phyloP scores from a whole-genome alignment of 2,329 filamentous ascomycete genomes.

The Septoria petroselini region DNA sequence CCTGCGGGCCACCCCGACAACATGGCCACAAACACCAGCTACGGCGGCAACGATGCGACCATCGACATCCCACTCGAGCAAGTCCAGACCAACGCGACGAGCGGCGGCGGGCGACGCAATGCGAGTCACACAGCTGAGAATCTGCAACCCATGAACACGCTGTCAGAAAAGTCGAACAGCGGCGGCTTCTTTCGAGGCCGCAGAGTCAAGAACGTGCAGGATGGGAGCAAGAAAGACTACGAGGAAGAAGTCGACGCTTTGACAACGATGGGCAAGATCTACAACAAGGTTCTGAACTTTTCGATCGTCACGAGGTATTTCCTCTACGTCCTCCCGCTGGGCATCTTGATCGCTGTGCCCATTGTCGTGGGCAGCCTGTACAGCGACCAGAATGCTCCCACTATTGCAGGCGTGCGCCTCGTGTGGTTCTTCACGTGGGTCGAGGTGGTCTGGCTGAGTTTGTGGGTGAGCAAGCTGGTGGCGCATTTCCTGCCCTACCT shows the following conservation, averaged over 20 bases:
- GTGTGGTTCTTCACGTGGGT: conserved; percentile 65
- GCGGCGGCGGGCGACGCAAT: conserved; percentile 43
- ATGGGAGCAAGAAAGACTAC: conserved; percentile 33
- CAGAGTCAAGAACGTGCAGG: conserved; percentile 37
- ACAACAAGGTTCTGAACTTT: conserved; percentile 60
- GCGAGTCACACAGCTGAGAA: conserved; percentile 38
- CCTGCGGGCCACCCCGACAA: conserved; percentile 22
- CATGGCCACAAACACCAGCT: conserved; percentile 48
- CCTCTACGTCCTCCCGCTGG: conserved; percentile 60
- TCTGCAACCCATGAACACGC: conserved; percentile 27
- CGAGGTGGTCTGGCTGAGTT: conserved; percentile 61
- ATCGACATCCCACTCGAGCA: conserved; percentile 61
- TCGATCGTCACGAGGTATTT: conserved; percentile 63
- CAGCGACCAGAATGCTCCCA: conserved; percentile 38
- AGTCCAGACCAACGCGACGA: conserved; percentile 48
- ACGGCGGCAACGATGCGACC: conserved; percentile 54
- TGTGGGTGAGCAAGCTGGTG: conserved; percentile 61
- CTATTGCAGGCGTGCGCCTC: conserved; percentile 55
- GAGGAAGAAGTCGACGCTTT: conserved; percentile 54
- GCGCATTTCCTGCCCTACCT: conserved; percentile 57
- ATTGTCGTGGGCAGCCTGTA: conserved; percentile 59
- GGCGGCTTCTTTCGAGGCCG: conserved; percentile 42
- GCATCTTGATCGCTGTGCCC: conserved; percentile 57
- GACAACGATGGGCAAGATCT: conserved; percentile 58
- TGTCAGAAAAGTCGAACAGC: conserved; percentile 36